A percentile compares a stretch with the other conserved stretches of the same genome.
These are phyloP conservation scores for Entoloma clypeatum DNA, from an alignment of 1,284 basidiomycete genomes.

Conservation along the genomic window DNA sequence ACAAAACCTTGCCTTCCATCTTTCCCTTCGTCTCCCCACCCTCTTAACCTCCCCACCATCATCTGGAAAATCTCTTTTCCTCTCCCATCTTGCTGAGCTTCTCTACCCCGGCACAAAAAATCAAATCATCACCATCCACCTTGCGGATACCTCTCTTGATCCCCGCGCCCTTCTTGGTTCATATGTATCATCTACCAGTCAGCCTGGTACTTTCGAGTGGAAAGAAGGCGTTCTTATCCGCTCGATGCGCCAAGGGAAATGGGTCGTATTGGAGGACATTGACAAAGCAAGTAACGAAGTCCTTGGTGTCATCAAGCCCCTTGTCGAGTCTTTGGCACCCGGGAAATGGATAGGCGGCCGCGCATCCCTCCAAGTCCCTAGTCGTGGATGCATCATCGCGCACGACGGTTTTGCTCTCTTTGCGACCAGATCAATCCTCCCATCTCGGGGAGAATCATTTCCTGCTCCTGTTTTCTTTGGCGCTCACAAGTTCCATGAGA, in stretches of 20 bases:
- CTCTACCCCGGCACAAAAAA: constrained; percentile 57
- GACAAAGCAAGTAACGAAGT: constrained; percentile 88
- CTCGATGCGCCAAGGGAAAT: constrained; percentile 87
- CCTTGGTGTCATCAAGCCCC: constrained; percentile 77
- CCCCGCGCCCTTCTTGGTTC: constrained; percentile 93
- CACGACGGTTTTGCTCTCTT: constrained; percentile 76
- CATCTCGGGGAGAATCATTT: constrained; percentile 42
- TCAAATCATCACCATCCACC: constrained; percentile 79
- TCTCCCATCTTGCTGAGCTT: constrained; percentile 71
- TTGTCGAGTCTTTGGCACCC: constrained; percentile 75
- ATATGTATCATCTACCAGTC: constrained; percentile 84
- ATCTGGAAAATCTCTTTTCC: constrained; percentile 84
- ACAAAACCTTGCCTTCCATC: constrained; percentile 58
- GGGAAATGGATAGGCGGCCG: constrained; percentile 77
- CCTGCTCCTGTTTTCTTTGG: constrained; percentile 71
- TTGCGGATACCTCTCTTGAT: constrained; percentile 94
- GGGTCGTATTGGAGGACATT: constrained; percentile 93
- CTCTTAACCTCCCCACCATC: constrained; percentile 88
- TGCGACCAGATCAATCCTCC: constrained; percentile 67
- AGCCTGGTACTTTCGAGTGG: constrained; percentile 93
- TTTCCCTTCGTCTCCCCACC: constrained; percentile 71
- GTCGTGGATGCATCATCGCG: constrained; percentile 66
- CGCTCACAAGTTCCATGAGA: constrained; percentile 75
- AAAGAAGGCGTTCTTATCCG: constrained; percentile 92
- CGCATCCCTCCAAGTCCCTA: constrained; percentile 67